Percentiles rank a stretch among this genome's conserved stretches.
phyloP scores from a whole-genome alignment of 2,329 filamentous ascomycete genomes.

The Sclerotiophoma versabilis region DNA sequence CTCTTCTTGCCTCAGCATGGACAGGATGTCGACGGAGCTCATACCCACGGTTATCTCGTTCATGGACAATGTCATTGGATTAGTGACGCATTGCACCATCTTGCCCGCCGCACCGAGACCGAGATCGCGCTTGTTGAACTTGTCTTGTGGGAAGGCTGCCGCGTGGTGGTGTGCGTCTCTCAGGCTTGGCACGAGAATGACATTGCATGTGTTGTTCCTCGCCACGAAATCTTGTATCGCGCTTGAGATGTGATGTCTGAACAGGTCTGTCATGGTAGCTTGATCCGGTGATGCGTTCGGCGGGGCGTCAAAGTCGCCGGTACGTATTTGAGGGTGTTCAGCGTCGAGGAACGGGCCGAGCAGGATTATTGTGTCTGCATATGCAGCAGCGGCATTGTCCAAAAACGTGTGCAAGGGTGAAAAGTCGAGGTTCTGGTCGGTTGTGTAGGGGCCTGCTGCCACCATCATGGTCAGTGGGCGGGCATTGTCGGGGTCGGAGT shows the following conservation, averaged over 20 bases:
- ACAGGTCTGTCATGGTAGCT: constrained; percentile 81
- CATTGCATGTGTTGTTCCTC: constrained; percentile 77
- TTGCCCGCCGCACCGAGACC: constrained; percentile 70
- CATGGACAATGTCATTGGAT: constrained; percentile 86
- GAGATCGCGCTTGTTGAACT: constrained; percentile 72
- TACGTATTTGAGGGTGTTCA: constrained; percentile 85
- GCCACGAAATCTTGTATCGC: constrained; percentile 74
- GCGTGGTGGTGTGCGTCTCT: constrained; percentile 83
- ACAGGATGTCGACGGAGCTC: constrained; percentile 83
- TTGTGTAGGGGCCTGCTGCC: constrained; percentile 87
- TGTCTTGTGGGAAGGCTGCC: constrained; percentile 84
- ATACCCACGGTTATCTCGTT: constrained; percentile 88
- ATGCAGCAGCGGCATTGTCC: constrained; percentile 74
- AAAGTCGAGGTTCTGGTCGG: constrained; percentile 90
- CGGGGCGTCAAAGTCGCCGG: constrained; percentile 55
- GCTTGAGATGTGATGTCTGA: constrained; percentile 79
- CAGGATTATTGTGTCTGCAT: constrained; percentile 80
- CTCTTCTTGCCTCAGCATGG: constrained; percentile 80
- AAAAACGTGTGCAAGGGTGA: constrained; percentile 85
- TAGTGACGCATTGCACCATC: constrained; percentile 78
- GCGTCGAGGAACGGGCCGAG: constrained; percentile 88
- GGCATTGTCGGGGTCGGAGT: constrained; percentile 56
- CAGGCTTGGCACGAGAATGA: constrained; percentile 82
- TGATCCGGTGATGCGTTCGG: constrained; percentile 66
- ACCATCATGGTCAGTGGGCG: constrained; percentile 78